These are phyloP conservation scores for Metschnikowia cerradonensis DNA, from an alignment of 805 yeast species.

Conservation along the genomic window DNA sequence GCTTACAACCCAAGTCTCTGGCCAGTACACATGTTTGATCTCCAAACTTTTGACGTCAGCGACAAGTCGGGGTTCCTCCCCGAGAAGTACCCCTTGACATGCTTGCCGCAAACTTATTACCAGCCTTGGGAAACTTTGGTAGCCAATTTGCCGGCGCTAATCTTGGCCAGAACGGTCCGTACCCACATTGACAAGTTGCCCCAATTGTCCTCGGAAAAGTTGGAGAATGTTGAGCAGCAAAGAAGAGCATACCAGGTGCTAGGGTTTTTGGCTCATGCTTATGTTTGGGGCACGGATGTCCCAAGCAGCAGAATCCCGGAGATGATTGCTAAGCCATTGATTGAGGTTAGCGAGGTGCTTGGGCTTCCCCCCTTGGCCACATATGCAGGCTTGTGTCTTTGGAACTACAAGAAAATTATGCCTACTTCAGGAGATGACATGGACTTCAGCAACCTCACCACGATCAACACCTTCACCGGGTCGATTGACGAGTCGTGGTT, in stretches of 20 bases:
- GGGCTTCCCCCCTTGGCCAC: conserved; percentile 85
- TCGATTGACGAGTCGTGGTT: conserved; percentile 92
- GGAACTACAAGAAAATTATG: conserved; percentile 74
- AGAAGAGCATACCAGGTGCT: conserved; percentile 80
- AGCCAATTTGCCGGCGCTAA: conserved; percentile 63
- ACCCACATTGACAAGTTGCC: conserved; percentile 63
- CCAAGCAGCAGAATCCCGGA: conserved; percentile 64
- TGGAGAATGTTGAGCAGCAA: conserved; percentile 46
- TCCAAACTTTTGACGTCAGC: conserved; percentile 68
- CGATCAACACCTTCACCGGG: conserved; percentile 84
- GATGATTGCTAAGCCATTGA: conserved; percentile 67
- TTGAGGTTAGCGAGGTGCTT: conserved; percentile 52
- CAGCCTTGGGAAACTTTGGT: conserved; percentile 76
- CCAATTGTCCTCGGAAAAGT: conserved; percentile 44
- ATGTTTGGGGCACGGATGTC: conserved; percentile 75
- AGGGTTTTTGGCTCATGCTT: conserved; percentile 81
- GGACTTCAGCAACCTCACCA: conserved; percentile 67
- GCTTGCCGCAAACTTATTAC: conserved; percentile 59
- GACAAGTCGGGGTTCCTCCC: conserved; percentile 79
- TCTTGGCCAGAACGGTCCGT: conserved; percentile 62
- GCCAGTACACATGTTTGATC: conserved; percentile 12
- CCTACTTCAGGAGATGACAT: conserved; percentile 35
- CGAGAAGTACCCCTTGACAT: conserved; percentile 53
- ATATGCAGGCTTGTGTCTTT: conserved; percentile 79
- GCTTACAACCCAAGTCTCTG: neutral